Percentiles rank a stretch among this genome's conserved stretches.
These are phyloP conservation scores for Phytophthora sp. DNA, from an alignment of 352 stramenopile genomes.

Conservation along the genomic window DNA sequence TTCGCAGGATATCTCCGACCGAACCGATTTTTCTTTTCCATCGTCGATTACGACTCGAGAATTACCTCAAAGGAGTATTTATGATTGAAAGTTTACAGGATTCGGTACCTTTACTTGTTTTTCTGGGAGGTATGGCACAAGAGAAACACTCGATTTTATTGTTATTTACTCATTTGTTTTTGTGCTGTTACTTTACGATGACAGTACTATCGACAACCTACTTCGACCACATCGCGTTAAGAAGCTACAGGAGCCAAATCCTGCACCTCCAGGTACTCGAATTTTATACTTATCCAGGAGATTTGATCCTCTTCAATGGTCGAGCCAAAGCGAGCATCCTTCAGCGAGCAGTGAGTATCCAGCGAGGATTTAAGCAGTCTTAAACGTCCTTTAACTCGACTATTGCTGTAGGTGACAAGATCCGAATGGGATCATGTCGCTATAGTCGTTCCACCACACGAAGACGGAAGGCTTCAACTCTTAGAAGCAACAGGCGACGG, in stretches of 20 bases:
- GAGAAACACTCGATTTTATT: background rate
- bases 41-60: constrained; percentile 44
- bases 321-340: constrained; percentile 49
- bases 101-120: constrained; percentile 57
- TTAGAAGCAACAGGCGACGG: constrained; percentile 71
- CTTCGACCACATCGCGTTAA: constrained; percentile 38
- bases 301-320: constrained; percentile 69
- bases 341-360: constrained; percentile 52
- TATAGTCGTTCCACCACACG: constrained; percentile 46
- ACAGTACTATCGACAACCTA: constrained; percentile 44
- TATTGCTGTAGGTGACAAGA: constrained; percentile 45
- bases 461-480: constrained; percentile 37
- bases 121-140: constrained; percentile 53
- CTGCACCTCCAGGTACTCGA: constrained; percentile 66
- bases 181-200: no score
- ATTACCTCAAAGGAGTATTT: constrained; percentile 54
- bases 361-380: no score
- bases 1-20: constrained; percentile 39
- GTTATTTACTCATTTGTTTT: background rate
- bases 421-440: constrained; percentile 76
- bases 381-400: no score
- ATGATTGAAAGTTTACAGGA: constrained; percentile 45
- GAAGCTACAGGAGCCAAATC: constrained; percentile 46
- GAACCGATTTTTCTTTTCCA: constrained; percentile 49
- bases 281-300: constrained; percentile 55